Base-by-base conservation (phyloP, 2,329 filamentous ascomycete species). In the Paecilomyces variotii region DNA sequence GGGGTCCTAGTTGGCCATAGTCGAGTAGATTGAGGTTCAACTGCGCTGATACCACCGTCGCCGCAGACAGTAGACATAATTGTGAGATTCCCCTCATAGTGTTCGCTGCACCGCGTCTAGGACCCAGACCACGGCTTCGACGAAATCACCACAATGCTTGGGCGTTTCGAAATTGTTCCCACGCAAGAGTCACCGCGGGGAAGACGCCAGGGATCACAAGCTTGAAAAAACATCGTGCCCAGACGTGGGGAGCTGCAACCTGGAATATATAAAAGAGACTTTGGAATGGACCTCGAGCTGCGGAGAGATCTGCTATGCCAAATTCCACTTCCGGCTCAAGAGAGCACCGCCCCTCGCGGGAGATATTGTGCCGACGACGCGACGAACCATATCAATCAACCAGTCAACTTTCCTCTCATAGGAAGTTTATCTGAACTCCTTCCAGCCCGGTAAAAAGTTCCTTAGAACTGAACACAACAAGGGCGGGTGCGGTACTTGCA, bases 1-100 rank as follows among this genome's bases (percentile, higher is more conserved):
- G 53, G 26, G 60, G 53, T 1, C 62, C 63, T 26, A 28, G 52
- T 26, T 61, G 56, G 5, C 61, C 63, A 57, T 65, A 59, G n/a
- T 61, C 51, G 35, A 64, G 63, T 32, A 64, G 57, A 50, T 68
- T 66, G 51, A 58, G 57, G 28, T 64, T 55, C 35, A 50, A 12
- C 11, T 62, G 55, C 10, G 60, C 61, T 4, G 45, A 55, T 25
- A 35, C 57, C 32, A 56, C 55, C 49, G 19, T 58, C 32, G 53
- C 56, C 11, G 12, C 53, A 27, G 4, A 57, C 11, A 53, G 24
- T 4, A 19, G 39, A 51, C n/a, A 54, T 25, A 26, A 32, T 35
- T 63, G 65, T 30, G 50, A 26, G 12, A 4, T n/a, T 9, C 19
- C 25, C 50, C 50, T 26, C 50, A 52, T 52, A 10, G 50, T 26